Evolutionary conservation across 164 flowering plant species (phyloP), one percentile per base, ranked within the genome.

Genomic region (Platanus orientalis): DNA sequence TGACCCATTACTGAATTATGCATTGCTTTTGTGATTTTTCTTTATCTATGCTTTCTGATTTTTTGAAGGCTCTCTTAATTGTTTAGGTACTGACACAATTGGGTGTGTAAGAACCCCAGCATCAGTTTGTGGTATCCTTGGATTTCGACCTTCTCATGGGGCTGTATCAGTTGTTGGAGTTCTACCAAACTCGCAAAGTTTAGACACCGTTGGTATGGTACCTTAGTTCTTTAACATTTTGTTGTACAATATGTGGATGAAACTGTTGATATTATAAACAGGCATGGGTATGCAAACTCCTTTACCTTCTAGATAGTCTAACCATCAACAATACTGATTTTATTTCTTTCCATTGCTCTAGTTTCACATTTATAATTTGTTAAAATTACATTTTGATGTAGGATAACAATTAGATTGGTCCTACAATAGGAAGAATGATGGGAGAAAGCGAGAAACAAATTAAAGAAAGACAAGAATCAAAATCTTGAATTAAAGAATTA

Each of bases 141-240:
- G 97, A 48, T 94, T 79, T 58, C 81, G 97, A 29, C 90, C 97
- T 44, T 91, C 99, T 42, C 99, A 94, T 65, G 96, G 99, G 30
- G 68, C 80, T 70, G 78, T 84, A 48, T 85, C 97, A 66, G 73
- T 75, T 40, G 63, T 71, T 76, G 97, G 99, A 61, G 84, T 88
- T 61, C 59, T 86, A 66, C 79, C 97, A 55, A 88, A 83, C 71
- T 80, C 95, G 29, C 99, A 83, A 67, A 88, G 96, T 71, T 75
- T 94, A 39, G 99, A 91, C 49, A 78, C 89, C 66, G 72, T 89
- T 78, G 97, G 99, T 94, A 83, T 32, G 84, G 32, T 17, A n/a
- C 3, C 24, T 34, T 53, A 13, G 51, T 12, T 50, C 26, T 11
- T 42, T 24, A 1, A n/a, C n/a, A n/a, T n/a, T n/a, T 45, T 20